Conservation (phyloP, 345 rosid genomes). For the Mallotus nudiflorus region DNA sequence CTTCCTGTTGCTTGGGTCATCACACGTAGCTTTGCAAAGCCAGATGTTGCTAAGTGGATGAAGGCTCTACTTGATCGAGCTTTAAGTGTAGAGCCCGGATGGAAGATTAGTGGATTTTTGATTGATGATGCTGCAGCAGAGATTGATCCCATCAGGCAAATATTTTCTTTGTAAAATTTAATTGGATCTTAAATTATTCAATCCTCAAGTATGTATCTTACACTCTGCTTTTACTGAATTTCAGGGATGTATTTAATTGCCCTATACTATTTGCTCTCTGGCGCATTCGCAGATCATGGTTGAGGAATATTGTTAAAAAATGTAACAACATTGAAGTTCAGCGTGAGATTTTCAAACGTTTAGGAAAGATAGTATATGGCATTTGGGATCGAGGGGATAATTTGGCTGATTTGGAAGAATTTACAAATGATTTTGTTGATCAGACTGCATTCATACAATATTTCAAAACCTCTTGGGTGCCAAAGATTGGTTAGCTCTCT, state of each 20-base stretch:
- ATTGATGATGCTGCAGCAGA: conserved; percentile 88
- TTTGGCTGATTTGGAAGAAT: conserved; percentile 54
- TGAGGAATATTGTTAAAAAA: conserved; percentile 74
- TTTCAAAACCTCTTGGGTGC: conserved; percentile 80
- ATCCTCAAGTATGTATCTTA: conserved; percentile 1
- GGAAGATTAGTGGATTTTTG: conserved; percentile 73
- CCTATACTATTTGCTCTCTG: conserved; percentile 81
- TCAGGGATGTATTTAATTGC: conserved; percentile 80
- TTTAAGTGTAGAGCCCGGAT: conserved; percentile 61
- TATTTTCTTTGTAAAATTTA: conserved; percentile 17
- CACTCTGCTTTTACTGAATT: conserved; percentile 22
- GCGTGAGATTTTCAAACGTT: conserved; percentile 71
- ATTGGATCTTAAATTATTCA: background rate
- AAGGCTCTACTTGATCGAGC: conserved; percentile 70
- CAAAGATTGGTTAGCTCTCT: conserved; percentile 76
- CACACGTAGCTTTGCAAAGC: conserved; percentile 80
- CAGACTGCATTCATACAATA: conserved; percentile 75
- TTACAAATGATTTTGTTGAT: conserved; percentile 75
- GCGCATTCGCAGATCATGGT: conserved; percentile 95
- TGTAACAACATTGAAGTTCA: conserved; percentile 69
- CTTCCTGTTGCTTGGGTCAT: conserved; percentile 93
- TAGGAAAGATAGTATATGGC: conserved; percentile 67
- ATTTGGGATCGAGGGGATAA: conserved; percentile 64
- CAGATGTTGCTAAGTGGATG: conserved; percentile 86
- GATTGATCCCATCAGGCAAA: conserved; percentile 81